Evolutionary conservation across 805 yeast species (phyloP), one percentile per base, ranked within the genome.

Genomic region (Barnettozyma californica): DNA sequence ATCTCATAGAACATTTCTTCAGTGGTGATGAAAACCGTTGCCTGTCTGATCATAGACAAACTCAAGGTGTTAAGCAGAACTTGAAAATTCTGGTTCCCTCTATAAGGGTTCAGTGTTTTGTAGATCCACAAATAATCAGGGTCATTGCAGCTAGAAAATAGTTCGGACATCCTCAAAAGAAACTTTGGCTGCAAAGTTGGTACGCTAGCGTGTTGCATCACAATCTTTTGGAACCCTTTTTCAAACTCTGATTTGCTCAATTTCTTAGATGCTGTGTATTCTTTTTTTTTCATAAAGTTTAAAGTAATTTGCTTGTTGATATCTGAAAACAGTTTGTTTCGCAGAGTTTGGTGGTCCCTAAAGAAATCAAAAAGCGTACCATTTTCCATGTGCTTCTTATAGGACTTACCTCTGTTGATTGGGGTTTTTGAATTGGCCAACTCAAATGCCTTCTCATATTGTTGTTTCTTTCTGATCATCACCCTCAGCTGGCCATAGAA

Each of bases 1-100:
- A 51, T 41, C n/a, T 46, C 35, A 11, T 19, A 23, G n/a, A 51
- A 41, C 3, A 43, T 43, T n/a, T 19, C 35, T 23, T 51, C 54
- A 11, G 31, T 19, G 19, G 27, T 43, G n/a, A 49, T 40, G 16
- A 40, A 43, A 19, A 19, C 9, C 9, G 36, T 14, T 11, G 46
- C 31, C 20, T 49, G 47, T 34, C 41, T 46, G 13, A 51, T n/a
- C 27, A 49, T 9, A 5, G 44, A 26, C 9, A 46, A 16, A 38
- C 47, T 46, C 19, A 48, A 8, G 4, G 49, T 27, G 29, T 51
- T 49, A 3, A 50, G 43, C 10, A 51, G 38, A 1, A 34, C 33
- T 10, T 41, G 40, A 34, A 41, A 51, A 9, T 46, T 51, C 13
- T 40, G 41, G 41, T 51, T 51, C 1, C 26, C 20, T 16, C 20